A percentile compares a stretch with the other conserved stretches of the same genome.
Evolutionary conservation across 2,329 filamentous ascomycete genomes (phyloP).

Genomic region (Fusarium oxysporum): DNA sequence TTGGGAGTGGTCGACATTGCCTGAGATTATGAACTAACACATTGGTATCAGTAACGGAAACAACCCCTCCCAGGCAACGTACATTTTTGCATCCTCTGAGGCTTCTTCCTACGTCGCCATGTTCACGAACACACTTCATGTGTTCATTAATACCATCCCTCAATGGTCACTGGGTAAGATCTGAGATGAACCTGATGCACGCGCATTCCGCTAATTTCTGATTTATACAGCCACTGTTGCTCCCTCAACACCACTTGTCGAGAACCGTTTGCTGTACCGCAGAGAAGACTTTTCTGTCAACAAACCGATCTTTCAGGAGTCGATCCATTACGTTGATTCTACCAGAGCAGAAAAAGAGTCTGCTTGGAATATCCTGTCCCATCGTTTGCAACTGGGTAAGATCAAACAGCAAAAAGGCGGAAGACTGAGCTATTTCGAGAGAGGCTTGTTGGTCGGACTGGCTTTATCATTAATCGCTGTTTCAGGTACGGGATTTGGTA

Average conservation of each 20-base stretch:
- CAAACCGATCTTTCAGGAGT: background rate
- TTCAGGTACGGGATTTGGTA: background rate
- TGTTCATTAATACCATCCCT: background rate
- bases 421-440: background rate
- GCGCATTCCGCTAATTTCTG: background rate
- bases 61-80: background rate
- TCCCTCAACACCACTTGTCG: background rate
- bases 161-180: background rate
- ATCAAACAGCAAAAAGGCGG: background rate
- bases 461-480: background rate
- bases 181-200: background rate
- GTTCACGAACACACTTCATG: background rate
- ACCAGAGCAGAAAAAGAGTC: rapidly evolving
- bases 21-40: background rate
- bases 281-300: slow-evolving; percentile 6
- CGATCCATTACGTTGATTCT: rapidly evolving
- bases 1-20: rapidly evolving
- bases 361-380: background rate
- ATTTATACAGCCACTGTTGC: background rate
- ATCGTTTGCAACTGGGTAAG: background rate
- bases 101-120: background rate
- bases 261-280: background rate
- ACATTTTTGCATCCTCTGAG: background rate
- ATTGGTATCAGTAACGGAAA: background rate
- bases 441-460: background rate